These are phyloP conservation scores for Haplosporangium gracile DNA, from an alignment of 192 early-diverging fungal genomes.

Conservation along the genomic window DNA sequence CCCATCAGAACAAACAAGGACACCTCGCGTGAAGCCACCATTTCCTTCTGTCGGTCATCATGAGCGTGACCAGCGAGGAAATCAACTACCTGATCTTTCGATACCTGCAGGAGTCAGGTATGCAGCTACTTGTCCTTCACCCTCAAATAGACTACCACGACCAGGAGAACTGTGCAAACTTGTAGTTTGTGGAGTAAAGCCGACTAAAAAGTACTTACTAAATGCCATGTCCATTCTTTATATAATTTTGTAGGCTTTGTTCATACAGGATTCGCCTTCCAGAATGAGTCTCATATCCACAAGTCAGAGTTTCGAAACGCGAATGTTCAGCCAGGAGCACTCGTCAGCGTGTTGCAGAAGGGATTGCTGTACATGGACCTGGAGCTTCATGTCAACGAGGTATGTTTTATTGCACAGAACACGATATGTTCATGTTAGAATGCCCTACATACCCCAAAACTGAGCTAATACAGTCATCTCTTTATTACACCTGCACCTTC, in stretches of 20 bases:
- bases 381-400: slow-evolving; percentile 88
- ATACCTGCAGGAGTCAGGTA: slow-evolving; percentile 90
- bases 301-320: slow-evolving; percentile 67
- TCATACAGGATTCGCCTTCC: slow-evolving; percentile 89
- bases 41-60: slow-evolving; percentile 27
- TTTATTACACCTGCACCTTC: neutral
- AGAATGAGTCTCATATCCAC: slow-evolving; percentile 86
- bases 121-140: neutral
- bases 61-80: slow-evolving; percentile 87
- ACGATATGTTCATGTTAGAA: neutral
- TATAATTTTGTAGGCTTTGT: slow-evolving; percentile 74
- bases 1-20: neutral
- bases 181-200: neutral
- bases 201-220: too few relatives aligned
- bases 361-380: slow-evolving; percentile 92
- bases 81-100: slow-evolving; percentile 91
- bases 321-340: slow-evolving; percentile 83
- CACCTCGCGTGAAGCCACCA: neutral
- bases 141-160: neutral
- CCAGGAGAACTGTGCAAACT: neutral
- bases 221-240: neutral
- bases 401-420: slow-evolving; percentile 19
- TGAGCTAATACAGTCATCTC: neutral
- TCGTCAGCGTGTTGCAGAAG: slow-evolving; percentile 91
- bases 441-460: neutral